A percentile compares a stretch with the other conserved stretches of the same genome.
Evolutionary conservation across 2,329 filamentous ascomycete genomes (phyloP).

Genomic region (Dactylellina parvicollis): DNA sequence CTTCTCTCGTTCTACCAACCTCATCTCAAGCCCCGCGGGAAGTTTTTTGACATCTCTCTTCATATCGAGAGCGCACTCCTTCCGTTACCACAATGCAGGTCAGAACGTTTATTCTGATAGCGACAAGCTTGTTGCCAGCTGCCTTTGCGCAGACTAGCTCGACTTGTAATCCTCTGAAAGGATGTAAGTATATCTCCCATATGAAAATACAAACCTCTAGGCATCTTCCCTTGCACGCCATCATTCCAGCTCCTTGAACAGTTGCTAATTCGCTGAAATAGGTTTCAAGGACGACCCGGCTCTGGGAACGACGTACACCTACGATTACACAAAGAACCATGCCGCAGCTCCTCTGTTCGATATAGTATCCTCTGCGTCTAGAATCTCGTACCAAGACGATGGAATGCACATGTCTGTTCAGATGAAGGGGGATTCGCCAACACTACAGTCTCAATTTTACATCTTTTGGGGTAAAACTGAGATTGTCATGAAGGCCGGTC

Average conservation of each 20-base stretch:
- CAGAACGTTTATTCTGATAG: conserved; percentile 32
- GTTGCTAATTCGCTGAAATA: conserved; percentile 20
- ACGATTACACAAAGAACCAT: conserved; percentile 66
- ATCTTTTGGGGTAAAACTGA: conserved; percentile 98
- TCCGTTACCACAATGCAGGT: conserved; percentile 19
- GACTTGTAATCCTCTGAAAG: conserved; percentile 67
- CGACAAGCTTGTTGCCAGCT: conserved; percentile 35
- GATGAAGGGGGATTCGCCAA: conserved; percentile 65
- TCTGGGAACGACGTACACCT: conserved; percentile 55
- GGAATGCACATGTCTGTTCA: conserved; percentile 44
- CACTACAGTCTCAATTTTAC: conserved; percentile 90
- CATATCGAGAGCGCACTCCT: conserved; percentile 1
- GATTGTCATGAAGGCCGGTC: conserved; percentile 83
- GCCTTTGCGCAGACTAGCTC: conserved; percentile 67
- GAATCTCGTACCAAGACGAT: conserved; percentile 37
- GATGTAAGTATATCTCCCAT: conserved; percentile 59
- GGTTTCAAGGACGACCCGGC: conserved; percentile 55
- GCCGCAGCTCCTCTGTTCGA: conserved; percentile 30
- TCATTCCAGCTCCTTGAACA: too few relatives aligned
- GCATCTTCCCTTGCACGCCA: too few relatives aligned
- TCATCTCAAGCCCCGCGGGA: not conserved
- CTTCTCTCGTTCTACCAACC: not conserved
- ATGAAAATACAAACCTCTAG: conserved; percentile 6
- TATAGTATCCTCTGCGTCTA: conserved; percentile 63
- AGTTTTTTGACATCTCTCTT: not conserved